These are phyloP conservation scores for Lasiodiplodia gonubiensis DNA, from an alignment of 2,329 filamentous ascomycete genomes.

Conservation along the genomic window DNA sequence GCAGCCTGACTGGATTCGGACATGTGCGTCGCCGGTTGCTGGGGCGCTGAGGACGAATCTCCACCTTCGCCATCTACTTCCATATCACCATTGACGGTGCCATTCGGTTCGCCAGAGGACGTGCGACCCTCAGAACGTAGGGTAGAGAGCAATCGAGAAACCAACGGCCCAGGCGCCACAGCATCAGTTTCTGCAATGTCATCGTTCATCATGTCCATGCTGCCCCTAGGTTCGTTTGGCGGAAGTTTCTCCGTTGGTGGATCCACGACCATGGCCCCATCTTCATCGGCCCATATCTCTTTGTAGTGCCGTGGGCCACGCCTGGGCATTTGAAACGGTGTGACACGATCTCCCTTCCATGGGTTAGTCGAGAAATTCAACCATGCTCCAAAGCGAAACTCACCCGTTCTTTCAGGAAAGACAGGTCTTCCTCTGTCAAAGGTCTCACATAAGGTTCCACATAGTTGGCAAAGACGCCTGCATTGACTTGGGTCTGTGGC, in stretches of 20 bases:
- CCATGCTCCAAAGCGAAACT: constrained; percentile 31
- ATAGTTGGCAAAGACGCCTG: constrained; percentile 89
- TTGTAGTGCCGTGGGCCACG: constrained; percentile 85
- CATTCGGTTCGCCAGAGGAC: constrained; percentile 58
- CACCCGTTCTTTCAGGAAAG: constrained; percentile 83
- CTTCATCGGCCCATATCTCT: constrained; percentile 93
- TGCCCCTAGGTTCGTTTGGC: constrained; percentile 82
- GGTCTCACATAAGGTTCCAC: constrained; percentile 90
- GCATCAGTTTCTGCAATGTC: constrained; percentile 87
- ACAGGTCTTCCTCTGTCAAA: constrained; percentile 90
- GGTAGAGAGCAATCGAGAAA: constrained; percentile 78
- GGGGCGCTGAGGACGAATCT: constrained; percentile 43
- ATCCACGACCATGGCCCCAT: constrained; percentile 78
- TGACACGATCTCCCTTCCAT: constrained; percentile 72
- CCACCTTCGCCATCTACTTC: constrained; percentile 54
- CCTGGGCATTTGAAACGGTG: constrained; percentile 84
- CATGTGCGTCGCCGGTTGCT: constrained; percentile 78
- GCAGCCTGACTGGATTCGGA: constrained; percentile 75
- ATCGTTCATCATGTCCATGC: constrained; percentile 85
- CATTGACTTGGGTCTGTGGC: constrained; percentile 90
- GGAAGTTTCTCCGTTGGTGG: constrained; percentile 70
- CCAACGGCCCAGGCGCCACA: constrained; percentile 84
- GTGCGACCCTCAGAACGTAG: constrained; percentile 77
- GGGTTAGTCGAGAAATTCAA: background rate
- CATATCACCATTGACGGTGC: constrained; percentile 55